phyloP scores from a whole-genome alignment of 345 rosid species.

The Sonneratia alba region DNA sequence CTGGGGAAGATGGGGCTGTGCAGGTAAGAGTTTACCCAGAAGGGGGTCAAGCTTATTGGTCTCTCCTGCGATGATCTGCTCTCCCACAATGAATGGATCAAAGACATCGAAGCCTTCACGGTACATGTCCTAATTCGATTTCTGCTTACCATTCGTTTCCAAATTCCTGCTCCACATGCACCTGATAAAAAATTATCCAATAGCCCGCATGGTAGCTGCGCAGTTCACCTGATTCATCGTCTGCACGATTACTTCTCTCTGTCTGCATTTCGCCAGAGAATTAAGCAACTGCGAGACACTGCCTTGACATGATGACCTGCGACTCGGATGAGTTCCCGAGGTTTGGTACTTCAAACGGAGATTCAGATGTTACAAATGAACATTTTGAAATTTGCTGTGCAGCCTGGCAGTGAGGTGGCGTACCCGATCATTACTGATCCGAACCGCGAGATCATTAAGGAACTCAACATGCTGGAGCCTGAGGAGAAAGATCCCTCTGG shows the following conservation, averaged over 20 bases:
- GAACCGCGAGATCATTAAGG: constrained; percentile 38
- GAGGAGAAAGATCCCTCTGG: constrained; percentile 31
- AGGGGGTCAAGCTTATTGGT: constrained; percentile 69
- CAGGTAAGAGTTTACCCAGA: constrained; percentile 36
- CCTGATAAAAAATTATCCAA: too few relatives aligned
- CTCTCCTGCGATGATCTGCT: constrained; percentile 62
- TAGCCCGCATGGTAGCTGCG: too few relatives aligned
- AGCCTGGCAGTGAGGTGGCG: constrained; percentile 52
- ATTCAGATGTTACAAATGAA: too few relatives aligned
- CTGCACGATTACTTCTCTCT: too few relatives aligned
- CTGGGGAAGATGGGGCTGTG: constrained; percentile 54
- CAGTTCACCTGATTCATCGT: too few relatives aligned
- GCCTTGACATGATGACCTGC: too few relatives aligned
- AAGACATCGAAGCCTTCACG: constrained; percentile 61
- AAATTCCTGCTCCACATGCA: too few relatives aligned
- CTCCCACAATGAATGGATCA: constrained; percentile 62
- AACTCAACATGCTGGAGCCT: constrained; percentile 81
- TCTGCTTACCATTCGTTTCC: not conserved
- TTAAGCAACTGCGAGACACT: not conserved
- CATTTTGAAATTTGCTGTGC: constrained; percentile 3
- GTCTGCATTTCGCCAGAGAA: too few relatives aligned
- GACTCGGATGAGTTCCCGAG: too few relatives aligned
- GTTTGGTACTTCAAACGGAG: too few relatives aligned
- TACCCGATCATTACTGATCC: constrained; percentile 74
- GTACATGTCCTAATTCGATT: constrained; percentile 12